Base-by-base conservation (phyloP, 1,139 yeast genomes). In the Scheffersomyces lignicola region DNA sequence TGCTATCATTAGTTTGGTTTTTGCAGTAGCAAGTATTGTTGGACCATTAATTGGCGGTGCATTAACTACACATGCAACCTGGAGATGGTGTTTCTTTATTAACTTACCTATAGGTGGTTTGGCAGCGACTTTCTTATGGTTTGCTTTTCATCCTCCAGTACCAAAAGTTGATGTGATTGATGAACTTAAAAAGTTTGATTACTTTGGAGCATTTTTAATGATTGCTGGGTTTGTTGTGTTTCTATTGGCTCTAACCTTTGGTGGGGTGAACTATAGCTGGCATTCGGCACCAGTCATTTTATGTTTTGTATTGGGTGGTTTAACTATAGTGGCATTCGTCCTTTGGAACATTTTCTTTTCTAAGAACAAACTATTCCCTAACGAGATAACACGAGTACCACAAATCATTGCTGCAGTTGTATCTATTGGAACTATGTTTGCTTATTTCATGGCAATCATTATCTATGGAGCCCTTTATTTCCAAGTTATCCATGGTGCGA, bases 51-150 rank as follows among this genome's bases (percentile, higher is more conserved):
- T 78, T 13, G 78, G 78, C 40, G 77, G 79, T 18, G 78, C 73
- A 0, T 71, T 77, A 38, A 66, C 74, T 5, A 49, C 62, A 15
- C 58, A 62, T 37, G 59, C 56, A 16, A 41, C 43, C 9, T 84
- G 92, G 92, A 70, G 92, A 56, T 83, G 90, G 90, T 78, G 87
- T 44, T 84, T 83, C 55, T 84, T 79, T 55, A 70, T 84, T 8
- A 65, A 65, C 37, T 58, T 65, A 40, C 70, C 71, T 8, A 51
- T 65, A 42, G 71, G 70, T 8, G 70, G 60, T 2, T 36, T 58
- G 17, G 68, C 70, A 1, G 33, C 48, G 24, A 50, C 41, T 2
- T 47, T 58, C 18, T 58, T 65, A 31, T 35, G 48, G 16, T 49
- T 48, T 25, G 47, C 58, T 0, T 65, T 62, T 44, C 52, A 61